These are phyloP conservation scores for Scytalidium lignicola DNA, from an alignment of 2,329 filamentous ascomycete species.

Conservation along the genomic window DNA sequence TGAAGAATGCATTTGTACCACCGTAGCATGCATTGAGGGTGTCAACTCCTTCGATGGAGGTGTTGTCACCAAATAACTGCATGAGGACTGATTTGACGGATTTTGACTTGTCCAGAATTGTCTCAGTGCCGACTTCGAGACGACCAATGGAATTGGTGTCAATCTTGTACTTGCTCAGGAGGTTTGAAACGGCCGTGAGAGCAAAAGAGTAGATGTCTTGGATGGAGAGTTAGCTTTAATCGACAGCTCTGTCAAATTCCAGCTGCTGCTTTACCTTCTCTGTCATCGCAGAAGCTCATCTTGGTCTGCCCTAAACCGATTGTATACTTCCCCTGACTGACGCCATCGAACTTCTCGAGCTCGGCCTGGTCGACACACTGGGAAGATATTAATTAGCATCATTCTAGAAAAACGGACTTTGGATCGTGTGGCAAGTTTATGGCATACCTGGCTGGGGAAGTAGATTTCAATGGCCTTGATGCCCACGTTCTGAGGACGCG, in stretches of 20 bases:
- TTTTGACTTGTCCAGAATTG: constrained; percentile 84
- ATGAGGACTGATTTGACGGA: constrained; percentile 85
- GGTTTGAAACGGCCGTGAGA: constrained; percentile 70
- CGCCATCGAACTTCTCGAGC: constrained; percentile 83
- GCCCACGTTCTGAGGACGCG: constrained; percentile 80
- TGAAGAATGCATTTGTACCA: constrained; percentile 80
- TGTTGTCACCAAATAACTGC: constrained; percentile 81
- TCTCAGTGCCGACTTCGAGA: constrained; percentile 82
- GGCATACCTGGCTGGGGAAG: constrained; percentile 74
- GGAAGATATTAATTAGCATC: constrained; percentile 13
- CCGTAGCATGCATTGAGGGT: constrained; percentile 84
- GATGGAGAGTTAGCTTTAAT: constrained; percentile 5
- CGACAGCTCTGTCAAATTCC: not conserved
- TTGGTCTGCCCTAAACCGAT: constrained; percentile 87
- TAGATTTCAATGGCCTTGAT: constrained; percentile 93
- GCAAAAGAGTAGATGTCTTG: constrained; percentile 86
- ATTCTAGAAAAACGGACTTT: not conserved
- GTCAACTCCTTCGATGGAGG: constrained; percentile 78
- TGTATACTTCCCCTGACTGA: constrained; percentile 78
- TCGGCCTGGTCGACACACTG: constrained; percentile 81
- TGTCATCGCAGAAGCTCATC: constrained; percentile 89
- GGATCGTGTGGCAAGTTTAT: not conserved
- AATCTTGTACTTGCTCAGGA: constrained; percentile 79
- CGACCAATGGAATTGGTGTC: constrained; percentile 73
- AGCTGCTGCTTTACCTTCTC: constrained; percentile 60